Conservation (phyloP, 305 asterid genomes). For the Fraxinus xanthoxyloides region DNA sequence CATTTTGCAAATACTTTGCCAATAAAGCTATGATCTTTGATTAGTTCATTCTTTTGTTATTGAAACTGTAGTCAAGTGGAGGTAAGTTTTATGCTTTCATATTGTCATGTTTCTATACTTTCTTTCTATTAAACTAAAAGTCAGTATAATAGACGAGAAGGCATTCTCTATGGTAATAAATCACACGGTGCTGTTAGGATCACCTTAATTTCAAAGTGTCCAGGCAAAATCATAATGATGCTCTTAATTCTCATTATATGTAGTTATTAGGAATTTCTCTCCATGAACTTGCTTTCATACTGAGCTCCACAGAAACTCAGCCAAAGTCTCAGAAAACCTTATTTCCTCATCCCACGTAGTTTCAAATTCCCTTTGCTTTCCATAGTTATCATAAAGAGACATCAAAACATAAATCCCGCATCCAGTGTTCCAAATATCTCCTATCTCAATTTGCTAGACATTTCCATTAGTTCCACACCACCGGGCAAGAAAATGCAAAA, state of each 20-base stretch:
- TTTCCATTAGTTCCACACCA: background rate
- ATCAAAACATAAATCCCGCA: background rate
- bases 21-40: background rate
- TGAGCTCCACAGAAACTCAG: background rate
- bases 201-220: background rate
- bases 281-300: background rate
- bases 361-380: background rate
- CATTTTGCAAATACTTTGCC: background rate
- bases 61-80: background rate
- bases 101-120: background rate
- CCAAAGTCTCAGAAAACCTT: background rate
- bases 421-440: background rate
- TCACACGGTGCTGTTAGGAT: background rate
- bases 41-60: background rate
- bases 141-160: background rate
- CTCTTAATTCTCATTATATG: background rate
- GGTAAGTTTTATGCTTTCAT: background rate
- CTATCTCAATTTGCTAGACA: background rate
- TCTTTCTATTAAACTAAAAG: background rate
- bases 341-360: background rate
- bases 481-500: background rate
- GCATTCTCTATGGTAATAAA: background rate
- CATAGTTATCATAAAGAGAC: background rate
- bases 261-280: background rate
- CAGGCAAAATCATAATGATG: background rate